phyloP scores from a whole-genome alignment of 345 rosid genomes.

The Nephelium lappaceum region DNA sequence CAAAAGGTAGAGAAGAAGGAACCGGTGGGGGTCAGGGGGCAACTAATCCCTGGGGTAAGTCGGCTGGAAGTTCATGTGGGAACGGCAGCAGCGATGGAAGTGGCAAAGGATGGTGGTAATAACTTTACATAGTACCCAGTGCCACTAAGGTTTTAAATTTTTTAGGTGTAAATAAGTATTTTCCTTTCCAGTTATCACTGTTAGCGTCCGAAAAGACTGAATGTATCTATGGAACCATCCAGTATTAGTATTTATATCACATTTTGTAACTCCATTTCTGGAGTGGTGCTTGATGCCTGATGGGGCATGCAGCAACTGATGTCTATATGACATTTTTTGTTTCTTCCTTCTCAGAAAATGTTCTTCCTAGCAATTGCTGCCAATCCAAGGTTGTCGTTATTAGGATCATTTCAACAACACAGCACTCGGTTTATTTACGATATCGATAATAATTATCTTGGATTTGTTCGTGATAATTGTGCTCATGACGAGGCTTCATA shows the following conservation, averaged over 20 bases:
- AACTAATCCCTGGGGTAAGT: constrained; percentile 30
- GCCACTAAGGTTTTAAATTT: neutral
- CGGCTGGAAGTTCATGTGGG: constrained; percentile 36
- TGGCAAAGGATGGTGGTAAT: constrained; percentile 42
- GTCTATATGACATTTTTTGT: neutral
- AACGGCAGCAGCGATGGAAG: constrained; percentile 29
- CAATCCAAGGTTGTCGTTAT: too few relatives aligned
- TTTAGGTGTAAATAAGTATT: constrained; percentile 8
- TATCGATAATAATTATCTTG: too few relatives aligned
- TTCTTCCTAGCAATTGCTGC: too few relatives aligned
- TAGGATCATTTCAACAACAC: too few relatives aligned
- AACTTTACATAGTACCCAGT: neutral
- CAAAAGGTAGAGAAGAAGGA: constrained; percentile 22
- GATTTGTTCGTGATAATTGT: too few relatives aligned
- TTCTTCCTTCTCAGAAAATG: too few relatives aligned
- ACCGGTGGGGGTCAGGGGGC: constrained; percentile 22
- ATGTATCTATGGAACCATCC: neutral
- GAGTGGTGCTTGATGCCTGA: neutral
- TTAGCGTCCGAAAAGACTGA: neutral
- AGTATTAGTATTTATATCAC: neutral
- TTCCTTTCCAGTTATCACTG: neutral
- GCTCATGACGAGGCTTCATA: too few relatives aligned
- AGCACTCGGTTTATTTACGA: too few relatives aligned
- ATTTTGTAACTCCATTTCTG: neutral
- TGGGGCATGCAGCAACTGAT: neutral